Percentiles rank a stretch among this genome's conserved stretches.
These are phyloP conservation scores for Pisolithus microcarpus DNA, from an alignment of 768 basidiomycete genomes.

Conservation along the genomic window DNA sequence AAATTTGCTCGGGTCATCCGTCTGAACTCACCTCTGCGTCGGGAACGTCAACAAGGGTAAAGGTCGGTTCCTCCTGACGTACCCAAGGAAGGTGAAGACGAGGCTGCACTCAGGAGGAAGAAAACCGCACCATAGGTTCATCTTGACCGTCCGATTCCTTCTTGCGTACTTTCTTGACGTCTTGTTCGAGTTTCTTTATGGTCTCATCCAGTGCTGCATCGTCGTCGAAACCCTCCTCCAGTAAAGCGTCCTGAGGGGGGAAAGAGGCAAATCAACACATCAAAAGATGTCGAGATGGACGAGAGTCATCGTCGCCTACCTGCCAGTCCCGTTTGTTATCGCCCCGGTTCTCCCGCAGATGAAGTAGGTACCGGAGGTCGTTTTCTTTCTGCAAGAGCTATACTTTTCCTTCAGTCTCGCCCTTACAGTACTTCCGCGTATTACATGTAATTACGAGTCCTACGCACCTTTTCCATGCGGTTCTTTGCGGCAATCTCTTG, in stretches of 20 bases:
- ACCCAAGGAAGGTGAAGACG: neutral
- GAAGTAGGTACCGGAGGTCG: slow-evolving; percentile 58
- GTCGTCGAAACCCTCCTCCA: slow-evolving; percentile 65
- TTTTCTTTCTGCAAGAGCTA: slow-evolving; percentile 72
- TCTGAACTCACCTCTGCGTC: slow-evolving; percentile 64
- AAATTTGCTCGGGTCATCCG: neutral
- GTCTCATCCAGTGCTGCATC: slow-evolving; percentile 73
- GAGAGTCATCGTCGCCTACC: slow-evolving; percentile 31
- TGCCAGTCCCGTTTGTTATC: slow-evolving; percentile 71
- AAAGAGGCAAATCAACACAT: neutral
- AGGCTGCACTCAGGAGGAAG: neutral
- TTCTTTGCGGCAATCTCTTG: slow-evolving; percentile 89
- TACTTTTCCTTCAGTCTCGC: neutral
- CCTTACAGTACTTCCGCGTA: neutral
- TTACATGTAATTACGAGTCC: neutral
- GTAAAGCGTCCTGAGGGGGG: slow-evolving; percentile 44
- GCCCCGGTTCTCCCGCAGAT: slow-evolving; percentile 55
- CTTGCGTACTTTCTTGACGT: slow-evolving; percentile 70
- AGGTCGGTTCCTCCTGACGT: slow-evolving; percentile 69
- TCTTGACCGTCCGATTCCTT: slow-evolving; percentile 75
- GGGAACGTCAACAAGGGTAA: slow-evolving; percentile 86
- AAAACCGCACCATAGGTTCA: slow-evolving; percentile 40
- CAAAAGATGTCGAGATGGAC: neutral
- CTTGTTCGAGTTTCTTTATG: slow-evolving; percentile 79
- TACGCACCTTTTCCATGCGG: slow-evolving; percentile 71